These are phyloP conservation scores for Lachancea meyersii DNA, from an alignment of 805 yeast genomes.

Conservation along the genomic window DNA sequence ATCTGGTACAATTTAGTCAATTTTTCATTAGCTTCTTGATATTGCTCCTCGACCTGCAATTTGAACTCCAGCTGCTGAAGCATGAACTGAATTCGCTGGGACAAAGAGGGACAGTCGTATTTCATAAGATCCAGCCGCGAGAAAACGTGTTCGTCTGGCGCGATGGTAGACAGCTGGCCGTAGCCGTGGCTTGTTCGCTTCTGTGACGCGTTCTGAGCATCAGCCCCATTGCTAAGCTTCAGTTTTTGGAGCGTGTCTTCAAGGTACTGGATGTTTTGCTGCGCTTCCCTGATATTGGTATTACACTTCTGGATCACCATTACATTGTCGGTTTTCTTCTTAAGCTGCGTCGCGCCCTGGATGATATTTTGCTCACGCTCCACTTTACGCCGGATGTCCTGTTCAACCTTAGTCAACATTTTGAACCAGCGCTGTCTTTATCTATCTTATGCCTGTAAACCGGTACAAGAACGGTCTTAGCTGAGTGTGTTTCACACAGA, in stretches of 20 bases:
- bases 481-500: neutral
- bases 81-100: conserved; percentile 93
- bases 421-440: neutral
- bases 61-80: conserved; percentile 90
- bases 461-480: neutral
- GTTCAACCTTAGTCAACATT: conserved; percentile 24
- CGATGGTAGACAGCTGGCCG: conserved; percentile 36
- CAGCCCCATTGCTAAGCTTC: conserved; percentile 15
- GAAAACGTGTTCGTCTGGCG: conserved; percentile 36
- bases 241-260: conserved; percentile 69
- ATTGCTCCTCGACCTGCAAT: conserved; percentile 88
- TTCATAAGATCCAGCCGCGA: conserved; percentile 77
- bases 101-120: conserved; percentile 89
- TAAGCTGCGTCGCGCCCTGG: conserved; percentile 76
- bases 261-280: conserved; percentile 82
- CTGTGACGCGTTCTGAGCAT: neutral
- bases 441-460: neutral
- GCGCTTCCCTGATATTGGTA: conserved; percentile 84
- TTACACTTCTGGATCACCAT: conserved; percentile 87
- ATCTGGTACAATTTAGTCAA: conserved; percentile 76
- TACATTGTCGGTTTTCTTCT: conserved; percentile 70
- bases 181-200: conserved; percentile 16
- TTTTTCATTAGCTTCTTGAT: conserved; percentile 87
- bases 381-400: conserved; percentile 78
- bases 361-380: conserved; percentile 84